Conservation (phyloP, 768 basidiomycete species). For the Cystoderma amianthinum region DNA sequence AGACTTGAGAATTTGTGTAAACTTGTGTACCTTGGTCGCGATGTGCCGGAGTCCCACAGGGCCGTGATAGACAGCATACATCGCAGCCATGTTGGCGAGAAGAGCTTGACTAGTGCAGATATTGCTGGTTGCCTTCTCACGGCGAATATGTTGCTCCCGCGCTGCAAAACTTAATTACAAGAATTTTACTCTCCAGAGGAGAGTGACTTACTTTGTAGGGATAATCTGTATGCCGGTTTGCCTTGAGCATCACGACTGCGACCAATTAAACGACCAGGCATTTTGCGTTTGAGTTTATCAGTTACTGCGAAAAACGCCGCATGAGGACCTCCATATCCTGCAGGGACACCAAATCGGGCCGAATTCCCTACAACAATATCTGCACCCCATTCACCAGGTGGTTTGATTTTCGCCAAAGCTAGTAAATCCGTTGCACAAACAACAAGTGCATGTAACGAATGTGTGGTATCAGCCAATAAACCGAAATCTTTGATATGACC, state of each 20-base stretch:
- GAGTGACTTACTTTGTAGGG: conserved; percentile 77
- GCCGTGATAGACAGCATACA: conserved; percentile 98
- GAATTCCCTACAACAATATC: conserved; percentile 95
- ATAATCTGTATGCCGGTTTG: conserved; percentile 83
- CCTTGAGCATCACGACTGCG: conserved; percentile 81
- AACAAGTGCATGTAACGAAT: conserved; percentile 73
- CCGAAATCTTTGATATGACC: conserved; percentile 75
- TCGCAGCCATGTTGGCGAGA: conserved; percentile 98
- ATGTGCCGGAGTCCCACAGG: conserved; percentile 80
- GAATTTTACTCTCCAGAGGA: not conserved
- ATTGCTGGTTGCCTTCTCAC: conserved; percentile 97
- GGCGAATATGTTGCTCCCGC: conserved; percentile 93
- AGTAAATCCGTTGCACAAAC: conserved; percentile 89
- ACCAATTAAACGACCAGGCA: conserved; percentile 97
- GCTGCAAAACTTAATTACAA: conserved; percentile 36
- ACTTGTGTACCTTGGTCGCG: conserved; percentile 84
- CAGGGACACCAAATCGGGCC: conserved; percentile 93
- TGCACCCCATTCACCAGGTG: conserved; percentile 98
- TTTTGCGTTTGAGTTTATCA: conserved; percentile 90
- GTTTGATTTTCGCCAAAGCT: conserved; percentile 86
- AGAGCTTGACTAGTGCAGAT: conserved; percentile 98
- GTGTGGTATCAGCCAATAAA: conserved; percentile 57
- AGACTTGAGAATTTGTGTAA: conserved; percentile 70
- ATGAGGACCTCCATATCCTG: conserved; percentile 97
- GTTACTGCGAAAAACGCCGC: conserved; percentile 96